phyloP scores from a whole-genome alignment of 148 eudicot species.

The Cornus controversa region DNA sequence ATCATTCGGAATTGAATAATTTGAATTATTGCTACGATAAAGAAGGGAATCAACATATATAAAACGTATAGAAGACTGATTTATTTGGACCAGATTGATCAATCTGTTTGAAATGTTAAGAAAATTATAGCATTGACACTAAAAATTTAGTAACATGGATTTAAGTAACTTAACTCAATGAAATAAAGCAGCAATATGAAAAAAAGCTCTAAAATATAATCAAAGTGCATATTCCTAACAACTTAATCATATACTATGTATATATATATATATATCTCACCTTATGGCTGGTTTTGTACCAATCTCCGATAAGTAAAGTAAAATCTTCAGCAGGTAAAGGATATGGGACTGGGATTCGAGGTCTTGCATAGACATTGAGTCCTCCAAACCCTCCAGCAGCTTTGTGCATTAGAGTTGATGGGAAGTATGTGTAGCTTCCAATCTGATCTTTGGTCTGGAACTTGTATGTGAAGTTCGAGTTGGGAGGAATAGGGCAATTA shows the following conservation, averaged over 20 bases:
- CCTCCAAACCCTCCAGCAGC: slow-evolving; percentile 94
- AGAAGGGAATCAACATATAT: too few relatives aligned
- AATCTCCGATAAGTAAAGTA: slow-evolving; percentile 82
- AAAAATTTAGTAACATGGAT: too few relatives aligned
- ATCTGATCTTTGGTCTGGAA: slow-evolving; percentile 96
- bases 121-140: too few relatives aligned
- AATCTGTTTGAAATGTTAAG: not conserved
- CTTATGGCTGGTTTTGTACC: slow-evolving; percentile 74
- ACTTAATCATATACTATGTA: not conserved
- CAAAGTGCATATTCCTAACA: too few relatives aligned
- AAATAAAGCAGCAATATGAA: not conserved
- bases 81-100: not conserved
- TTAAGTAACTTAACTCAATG: too few relatives aligned
- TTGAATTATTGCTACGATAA: too few relatives aligned
- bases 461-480: slow-evolving; percentile 73
- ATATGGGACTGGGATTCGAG: slow-evolving; percentile 78
- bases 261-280: slow-evolving; percentile 26
- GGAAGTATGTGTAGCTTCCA: slow-evolving; percentile 90
- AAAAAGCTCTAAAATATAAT: not conserved
- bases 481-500: slow-evolving; percentile 87
- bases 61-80: too few relatives aligned
- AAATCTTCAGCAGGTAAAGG: slow-evolving; percentile 73
- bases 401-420: slow-evolving; percentile 77
- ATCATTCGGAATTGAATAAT: too few relatives aligned
- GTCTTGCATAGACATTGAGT: slow-evolving; percentile 74